Evolutionary conservation across 2,329 filamentous ascomycete genomes (phyloP), one percentile per base, ranked within the genome.

Genomic region (Xylariaceae sp.): DNA sequence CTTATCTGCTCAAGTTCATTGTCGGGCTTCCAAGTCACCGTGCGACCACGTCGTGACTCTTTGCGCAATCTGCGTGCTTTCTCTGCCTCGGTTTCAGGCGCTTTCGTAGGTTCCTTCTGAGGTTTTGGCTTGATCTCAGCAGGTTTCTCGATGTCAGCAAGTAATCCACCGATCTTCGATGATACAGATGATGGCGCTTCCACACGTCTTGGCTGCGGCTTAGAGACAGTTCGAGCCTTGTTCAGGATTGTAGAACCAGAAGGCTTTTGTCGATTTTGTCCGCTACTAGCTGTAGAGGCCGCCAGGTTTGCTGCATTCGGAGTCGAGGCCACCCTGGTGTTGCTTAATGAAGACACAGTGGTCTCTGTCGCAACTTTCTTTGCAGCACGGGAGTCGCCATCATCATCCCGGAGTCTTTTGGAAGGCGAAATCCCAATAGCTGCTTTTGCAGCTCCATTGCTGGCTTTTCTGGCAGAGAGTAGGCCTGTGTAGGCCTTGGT

Each of bases 21-120:
- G 45, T 87, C 87, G 0, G 83, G 78, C 64, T 86, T 88, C 78
- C 88, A 93, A 6, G 73, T 79, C 6, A 93, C 89, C 12, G 84
- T 80, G 18, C 91, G 73, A 57, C 87, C 83, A 34, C 87, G 80
- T 45, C 88, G 80, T 53, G 82, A 78, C 65, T 91, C 87, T 63
- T 90, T 91, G 34, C 87, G 82, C 5, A 90, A 72, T 11, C 89
- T 81, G 62, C 83, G 87, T 1, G 77, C 73, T 60, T 77, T 84
- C 64, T 90, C 80, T 61, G 89, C 86, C 0, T 83, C 73, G 0
- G 86, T 90, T 66, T 92, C 88, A 0, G 77, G 73, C 0, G 75
- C 50, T 71, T 16, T 87, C 69, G 76, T 77, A 10, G 69, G 73
- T 28, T 66, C 52, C 71, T 73, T 55, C 40, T 59, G 61, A 1